Evolutionary conservation across 148 eudicot genomes (phyloP).

Genomic region (Limonium bicolor): DNA sequence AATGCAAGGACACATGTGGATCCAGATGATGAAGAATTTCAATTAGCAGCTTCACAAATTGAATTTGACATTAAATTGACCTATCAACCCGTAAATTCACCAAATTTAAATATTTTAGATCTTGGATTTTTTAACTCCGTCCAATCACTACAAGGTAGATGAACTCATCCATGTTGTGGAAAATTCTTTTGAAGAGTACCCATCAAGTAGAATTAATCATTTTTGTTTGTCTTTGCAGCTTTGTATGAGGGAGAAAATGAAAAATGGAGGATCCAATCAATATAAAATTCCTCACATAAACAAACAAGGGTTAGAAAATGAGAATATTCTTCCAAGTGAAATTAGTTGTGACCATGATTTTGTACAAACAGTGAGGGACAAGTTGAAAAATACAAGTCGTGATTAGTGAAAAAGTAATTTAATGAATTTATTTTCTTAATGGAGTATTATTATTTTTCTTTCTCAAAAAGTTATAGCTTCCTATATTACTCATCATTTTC

Average conservation of each 20-base stretch:
- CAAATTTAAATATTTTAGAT: not conserved
- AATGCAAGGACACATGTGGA: too few relatives aligned
- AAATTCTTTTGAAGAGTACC: not conserved
- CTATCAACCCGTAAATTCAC: not conserved
- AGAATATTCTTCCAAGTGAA: not conserved
- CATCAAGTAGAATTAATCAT: not conserved
- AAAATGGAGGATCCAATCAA: not conserved
- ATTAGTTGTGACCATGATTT: slow-evolving; percentile 2
- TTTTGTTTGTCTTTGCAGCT: not conserved
- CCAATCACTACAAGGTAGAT: not conserved
- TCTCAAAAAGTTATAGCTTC: too few relatives aligned
- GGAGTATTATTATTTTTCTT: too few relatives aligned
- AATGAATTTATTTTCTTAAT: too few relatives aligned
- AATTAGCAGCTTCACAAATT: not conserved
- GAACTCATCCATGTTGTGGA: not conserved
- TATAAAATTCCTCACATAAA: slow-evolving; percentile 1
- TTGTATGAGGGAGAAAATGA: slow-evolving; percentile 1
- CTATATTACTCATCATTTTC: too few relatives aligned
- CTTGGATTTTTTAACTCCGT: not conserved
- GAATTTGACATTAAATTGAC: not conserved
- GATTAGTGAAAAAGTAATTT: too few relatives aligned
- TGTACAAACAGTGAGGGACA: not conserved
- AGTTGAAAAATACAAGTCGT: too few relatives aligned
- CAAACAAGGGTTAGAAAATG: not conserved
- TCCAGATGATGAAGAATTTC: not conserved